phyloP scores from a whole-genome alignment of 2,329 filamentous ascomycete genomes.

The Trichoderma sp. region DNA sequence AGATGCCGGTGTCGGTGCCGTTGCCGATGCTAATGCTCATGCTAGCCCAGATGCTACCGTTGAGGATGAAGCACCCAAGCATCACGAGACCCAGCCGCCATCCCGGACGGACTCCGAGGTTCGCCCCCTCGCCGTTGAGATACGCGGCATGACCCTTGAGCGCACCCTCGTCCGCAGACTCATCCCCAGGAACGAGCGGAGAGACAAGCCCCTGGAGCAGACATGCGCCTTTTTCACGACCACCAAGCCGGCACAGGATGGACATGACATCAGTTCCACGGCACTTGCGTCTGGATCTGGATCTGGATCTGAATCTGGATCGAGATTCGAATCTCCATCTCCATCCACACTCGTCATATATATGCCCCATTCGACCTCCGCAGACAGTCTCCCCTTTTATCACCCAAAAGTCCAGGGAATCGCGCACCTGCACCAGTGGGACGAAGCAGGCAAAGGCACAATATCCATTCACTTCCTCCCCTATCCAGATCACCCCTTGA shows the following conservation, averaged over 20 bases:
- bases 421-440: constrained; percentile 71
- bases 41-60: neutral
- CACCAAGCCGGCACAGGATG: constrained; percentile 20
- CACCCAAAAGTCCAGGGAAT: constrained; percentile 74
- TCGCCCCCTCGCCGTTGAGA: constrained; percentile 19
- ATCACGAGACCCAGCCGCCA: neutral
- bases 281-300: constrained; percentile 20
- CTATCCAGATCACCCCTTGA: constrained; percentile 37
- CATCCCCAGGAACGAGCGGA: constrained; percentile 75
- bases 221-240: constrained; percentile 70
- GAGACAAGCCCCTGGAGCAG: constrained; percentile 75
- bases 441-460: constrained; percentile 39
- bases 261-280: constrained; percentile 11
- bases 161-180: constrained; percentile 72
- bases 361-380: constrained; percentile 64
- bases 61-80: neutral
- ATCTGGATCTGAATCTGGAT: neutral
- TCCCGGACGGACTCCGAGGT: neutral
- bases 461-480: constrained; percentile 61
- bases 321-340: neutral
- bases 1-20: neutral
- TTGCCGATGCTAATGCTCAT: constrained; percentile 11
- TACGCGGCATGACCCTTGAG: constrained; percentile 39
- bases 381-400: constrained; percentile 76
- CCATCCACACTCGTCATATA: constrained; percentile 60